These are phyloP conservation scores for Ceratonia siliqua DNA, from an alignment of 306 rosid genomes.

Conservation along the genomic window DNA sequence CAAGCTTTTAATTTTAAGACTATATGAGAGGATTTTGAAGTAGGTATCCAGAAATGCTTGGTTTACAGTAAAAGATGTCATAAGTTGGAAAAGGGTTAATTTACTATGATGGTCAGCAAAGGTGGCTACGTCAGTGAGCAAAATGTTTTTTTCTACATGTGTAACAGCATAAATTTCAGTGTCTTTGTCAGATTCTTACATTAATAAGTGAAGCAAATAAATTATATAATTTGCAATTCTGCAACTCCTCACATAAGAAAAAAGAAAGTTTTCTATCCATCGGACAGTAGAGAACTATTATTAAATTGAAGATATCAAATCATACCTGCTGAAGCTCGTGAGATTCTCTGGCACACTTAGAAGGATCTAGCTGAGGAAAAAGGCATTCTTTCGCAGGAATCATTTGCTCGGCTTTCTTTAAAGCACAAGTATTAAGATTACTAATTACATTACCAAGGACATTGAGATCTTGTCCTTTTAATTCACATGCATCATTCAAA, in stretches of 20 bases:
- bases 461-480: constrained; percentile 51
- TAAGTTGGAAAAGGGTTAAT: constrained; percentile 17
- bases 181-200: constrained; percentile 16
- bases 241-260: neutral
- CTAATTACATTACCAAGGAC: constrained; percentile 53
- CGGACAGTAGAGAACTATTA: neutral
- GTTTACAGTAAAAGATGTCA: neutral
- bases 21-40: constrained; percentile 4
- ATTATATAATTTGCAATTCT: neutral
- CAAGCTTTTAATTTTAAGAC: neutral
- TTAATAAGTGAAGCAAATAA: constrained; percentile 10
- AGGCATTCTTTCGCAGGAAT: constrained; percentile 34
- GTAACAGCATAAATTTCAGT: constrained; percentile 8
- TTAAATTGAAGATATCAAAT: constrained; percentile 30
- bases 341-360: constrained; percentile 37
- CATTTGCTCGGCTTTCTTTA: constrained; percentile 45
- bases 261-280: neutral
- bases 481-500: constrained; percentile 41
- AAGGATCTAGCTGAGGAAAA: constrained; percentile 40
- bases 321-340: constrained; percentile 54
- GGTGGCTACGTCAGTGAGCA: constrained; percentile 6
- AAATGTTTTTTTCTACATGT: neutral
- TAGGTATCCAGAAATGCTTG: neutral
- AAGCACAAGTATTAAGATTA: constrained; percentile 60
- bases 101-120: neutral